Conservation (phyloP, 2,329 filamentous ascomycete genomes). For the Cladosporium sp. region DNA sequence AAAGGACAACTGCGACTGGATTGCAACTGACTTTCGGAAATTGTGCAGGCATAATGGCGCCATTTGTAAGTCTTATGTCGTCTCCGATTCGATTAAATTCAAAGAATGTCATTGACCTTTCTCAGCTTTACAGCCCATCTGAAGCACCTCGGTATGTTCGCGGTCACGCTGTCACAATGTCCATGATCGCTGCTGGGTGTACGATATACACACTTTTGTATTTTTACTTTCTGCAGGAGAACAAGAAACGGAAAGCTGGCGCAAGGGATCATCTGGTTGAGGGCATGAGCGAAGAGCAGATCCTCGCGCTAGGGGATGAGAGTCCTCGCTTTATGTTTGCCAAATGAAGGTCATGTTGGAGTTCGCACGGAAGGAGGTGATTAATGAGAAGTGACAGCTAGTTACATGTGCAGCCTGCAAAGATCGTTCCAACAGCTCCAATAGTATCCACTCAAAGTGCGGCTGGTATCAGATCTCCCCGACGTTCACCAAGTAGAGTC, state of each 20-base stretch:
- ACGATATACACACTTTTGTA: slow-evolving; percentile 25
- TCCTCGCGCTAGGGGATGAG: slow-evolving; percentile 63
- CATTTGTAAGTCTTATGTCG: slow-evolving; percentile 47
- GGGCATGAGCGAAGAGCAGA: slow-evolving; percentile 58
- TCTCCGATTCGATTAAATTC: background rate
- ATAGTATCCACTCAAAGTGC: no score
- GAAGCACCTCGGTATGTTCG: slow-evolving; percentile 45
- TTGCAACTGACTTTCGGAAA: slow-evolving; percentile 69
- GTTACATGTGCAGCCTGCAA: no score
- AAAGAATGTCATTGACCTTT: no score
- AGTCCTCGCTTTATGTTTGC: slow-evolving; percentile 4
- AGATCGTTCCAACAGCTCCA: no score
- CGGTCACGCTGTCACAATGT: slow-evolving; percentile 50
- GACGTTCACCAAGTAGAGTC: slow-evolving; percentile 18
- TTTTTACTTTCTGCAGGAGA: slow-evolving; percentile 34
- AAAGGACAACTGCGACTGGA: slow-evolving; percentile 66
- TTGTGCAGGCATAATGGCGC: slow-evolving; percentile 60
- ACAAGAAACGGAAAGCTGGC: slow-evolving; percentile 46
- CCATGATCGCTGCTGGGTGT: slow-evolving; percentile 36
- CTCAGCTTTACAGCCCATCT: slow-evolving; percentile 41
- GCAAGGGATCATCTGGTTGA: slow-evolving; percentile 60
- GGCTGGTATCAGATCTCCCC: slow-evolving; percentile 4
- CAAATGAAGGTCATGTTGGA: no score
- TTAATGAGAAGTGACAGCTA: no score
- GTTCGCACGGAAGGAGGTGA: no score